A percentile compares a stretch with the other conserved stretches of the same genome.
These are phyloP conservation scores for Fusarium sp. DNA, from an alignment of 2,329 filamentous ascomycete species.

Conservation along the genomic window DNA sequence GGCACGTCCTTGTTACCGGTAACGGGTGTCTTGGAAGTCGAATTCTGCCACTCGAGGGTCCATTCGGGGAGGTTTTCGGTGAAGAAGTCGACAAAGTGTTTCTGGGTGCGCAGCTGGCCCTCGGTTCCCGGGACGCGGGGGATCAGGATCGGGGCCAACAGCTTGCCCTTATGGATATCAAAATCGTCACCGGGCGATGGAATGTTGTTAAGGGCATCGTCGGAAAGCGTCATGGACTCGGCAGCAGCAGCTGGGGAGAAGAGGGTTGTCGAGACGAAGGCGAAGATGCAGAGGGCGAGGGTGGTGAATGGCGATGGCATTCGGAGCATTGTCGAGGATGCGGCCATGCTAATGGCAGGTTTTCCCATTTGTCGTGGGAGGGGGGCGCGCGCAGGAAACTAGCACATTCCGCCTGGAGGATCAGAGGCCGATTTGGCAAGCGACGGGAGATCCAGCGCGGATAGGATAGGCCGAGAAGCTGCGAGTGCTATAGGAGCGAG, in stretches of 20 bases:
- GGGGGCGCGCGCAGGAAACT: conserved; percentile 26
- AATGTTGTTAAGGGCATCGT: conserved; percentile 74
- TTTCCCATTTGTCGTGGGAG: conserved; percentile 32
- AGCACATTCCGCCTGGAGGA: conserved; percentile 35
- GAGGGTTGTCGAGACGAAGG: conserved; percentile 29
- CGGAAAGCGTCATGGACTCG: conserved; percentile 67
- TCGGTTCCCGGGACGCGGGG: conserved; percentile 88
- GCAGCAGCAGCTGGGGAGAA: conserved; percentile 41
- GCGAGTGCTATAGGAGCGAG: conserved; percentile 17
- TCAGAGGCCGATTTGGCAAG: conserved; percentile 2
- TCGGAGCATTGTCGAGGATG: conserved; percentile 32
- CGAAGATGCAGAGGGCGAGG: conserved; percentile 31
- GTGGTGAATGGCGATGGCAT: conserved; percentile 30
- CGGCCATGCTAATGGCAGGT: conserved; percentile 33
- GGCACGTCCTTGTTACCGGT: conserved; percentile 75
- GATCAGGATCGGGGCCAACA: conserved; percentile 86
- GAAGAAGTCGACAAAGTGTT: conserved; percentile 88
- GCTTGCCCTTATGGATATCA: conserved; percentile 74
- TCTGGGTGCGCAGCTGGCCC: conserved; percentile 74
- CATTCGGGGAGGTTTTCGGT: conserved; percentile 75
- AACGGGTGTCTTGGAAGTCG: conserved; percentile 81
- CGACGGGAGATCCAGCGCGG: background rate
- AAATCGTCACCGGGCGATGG: conserved; percentile 78
- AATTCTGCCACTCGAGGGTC: conserved; percentile 86
- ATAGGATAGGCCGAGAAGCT: background rate